Evolutionary conservation across 169 alveolate species (phyloP).

Genomic region (Plasmodium knowlesi): DNA sequence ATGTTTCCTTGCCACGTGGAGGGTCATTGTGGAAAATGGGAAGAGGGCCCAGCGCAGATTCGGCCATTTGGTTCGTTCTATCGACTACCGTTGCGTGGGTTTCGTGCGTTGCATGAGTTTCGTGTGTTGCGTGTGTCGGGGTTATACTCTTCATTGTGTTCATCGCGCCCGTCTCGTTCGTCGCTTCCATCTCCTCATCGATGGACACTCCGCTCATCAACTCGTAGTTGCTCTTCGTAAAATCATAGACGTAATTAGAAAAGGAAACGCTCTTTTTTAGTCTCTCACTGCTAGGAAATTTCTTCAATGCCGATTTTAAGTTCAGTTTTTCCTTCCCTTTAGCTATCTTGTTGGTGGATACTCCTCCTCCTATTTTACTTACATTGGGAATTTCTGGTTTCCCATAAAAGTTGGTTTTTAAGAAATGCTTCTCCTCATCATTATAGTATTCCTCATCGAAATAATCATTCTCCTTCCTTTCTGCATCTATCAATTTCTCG

Average conservation of each 20-base stretch:
- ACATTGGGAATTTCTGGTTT: background rate
- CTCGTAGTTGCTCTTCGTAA: constrained; percentile 35
- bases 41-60: background rate
- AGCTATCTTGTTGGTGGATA: background rate
- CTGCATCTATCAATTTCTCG: background rate
- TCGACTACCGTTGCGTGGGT: background rate
- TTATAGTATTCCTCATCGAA: background rate
- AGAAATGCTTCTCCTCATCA: constrained; percentile 19
- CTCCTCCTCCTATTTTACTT: background rate
- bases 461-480: background rate
- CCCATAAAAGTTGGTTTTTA: constrained; percentile 22
- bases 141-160: too few relatives aligned
- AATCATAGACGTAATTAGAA: constrained; percentile 56
- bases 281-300: constrained; percentile 12
- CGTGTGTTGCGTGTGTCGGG: too few relatives aligned
- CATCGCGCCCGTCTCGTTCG: too few relatives aligned
- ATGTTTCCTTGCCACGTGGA: background rate
- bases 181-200: background rate
- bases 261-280: constrained; percentile 47
- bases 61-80: background rate
- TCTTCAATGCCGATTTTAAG: constrained; percentile 51
- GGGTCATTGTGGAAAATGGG: background rate
- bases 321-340: background rate
- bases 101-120: too few relatives aligned
- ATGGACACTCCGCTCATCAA: constrained; percentile 10